Conservation (phyloP, 1,139 yeast genomes). For the Kodamaea derodonti region DNA sequence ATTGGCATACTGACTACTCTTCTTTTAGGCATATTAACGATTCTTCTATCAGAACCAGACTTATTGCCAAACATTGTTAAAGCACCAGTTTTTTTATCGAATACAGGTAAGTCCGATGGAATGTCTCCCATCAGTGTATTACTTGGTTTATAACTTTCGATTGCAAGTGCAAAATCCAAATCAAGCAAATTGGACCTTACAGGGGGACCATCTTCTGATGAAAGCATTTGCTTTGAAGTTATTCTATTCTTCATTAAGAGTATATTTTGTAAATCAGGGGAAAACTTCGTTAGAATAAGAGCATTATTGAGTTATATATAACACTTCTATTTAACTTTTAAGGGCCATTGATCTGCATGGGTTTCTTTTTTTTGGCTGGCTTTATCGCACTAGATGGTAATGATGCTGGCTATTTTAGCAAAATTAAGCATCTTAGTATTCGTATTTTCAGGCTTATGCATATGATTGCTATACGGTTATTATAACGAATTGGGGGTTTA, state of each 20-base stretch:
- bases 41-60: neutral
- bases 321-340: no score
- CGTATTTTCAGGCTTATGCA: no score
- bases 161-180: slow-evolving; percentile 28
- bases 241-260: slow-evolving; percentile 11
- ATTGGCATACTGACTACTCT: slow-evolving; percentile 21
- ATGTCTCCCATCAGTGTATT: slow-evolving; percentile 25
- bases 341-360: no score
- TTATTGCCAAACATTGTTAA: neutral
- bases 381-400: no score
- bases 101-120: slow-evolving; percentile 25
- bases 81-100: neutral
- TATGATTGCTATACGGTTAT: no score
- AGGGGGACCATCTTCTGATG: slow-evolving; percentile 22
- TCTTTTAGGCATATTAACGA: neutral
- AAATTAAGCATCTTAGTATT: no score
- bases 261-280: no score
- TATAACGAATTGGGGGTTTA: no score
- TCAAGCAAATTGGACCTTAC: slow-evolving; percentile 20
- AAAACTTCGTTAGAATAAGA: no score
- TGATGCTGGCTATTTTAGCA: no score
- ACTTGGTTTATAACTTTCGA: slow-evolving; percentile 27
- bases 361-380: no score
- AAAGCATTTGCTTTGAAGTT: slow-evolving; percentile 21
- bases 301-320: no score